Percentiles rank a stretch among this genome's conserved stretches.
Conservation (phyloP, 164 flowering plant species). For the Houttuynia cordata region DNA sequence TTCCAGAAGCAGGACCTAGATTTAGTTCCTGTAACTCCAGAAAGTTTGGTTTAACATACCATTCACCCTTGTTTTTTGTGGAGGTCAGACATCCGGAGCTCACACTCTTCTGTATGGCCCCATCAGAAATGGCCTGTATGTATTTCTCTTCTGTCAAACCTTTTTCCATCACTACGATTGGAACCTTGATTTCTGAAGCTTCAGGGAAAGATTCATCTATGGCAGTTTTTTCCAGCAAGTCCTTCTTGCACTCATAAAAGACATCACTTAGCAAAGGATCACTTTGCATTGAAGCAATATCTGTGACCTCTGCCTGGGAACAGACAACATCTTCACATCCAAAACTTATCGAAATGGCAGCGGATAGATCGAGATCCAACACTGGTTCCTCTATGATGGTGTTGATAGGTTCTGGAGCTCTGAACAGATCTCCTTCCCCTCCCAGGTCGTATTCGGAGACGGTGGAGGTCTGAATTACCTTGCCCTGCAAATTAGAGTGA, state of each 20-base stretch:
- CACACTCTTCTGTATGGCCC: slow-evolving; percentile 43
- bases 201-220: slow-evolving; percentile 11
- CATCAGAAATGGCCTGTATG: slow-evolving; percentile 9
- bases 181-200: slow-evolving; percentile 1
- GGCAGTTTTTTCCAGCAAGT: slow-evolving; percentile 51
- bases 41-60: slow-evolving; percentile 41
- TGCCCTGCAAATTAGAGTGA: slow-evolving; percentile 2
- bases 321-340: slow-evolving; percentile 59
- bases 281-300: slow-evolving; percentile 37
- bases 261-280: slow-evolving; percentile 55
- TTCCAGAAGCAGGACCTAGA: slow-evolving; percentile 55
- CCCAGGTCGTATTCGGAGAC: slow-evolving; percentile 70
- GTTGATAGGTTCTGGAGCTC: slow-evolving; percentile 46
- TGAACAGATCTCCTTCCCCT: slow-evolving; percentile 86
- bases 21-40: slow-evolving; percentile 48
- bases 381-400: slow-evolving; percentile 62
- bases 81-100: slow-evolving; percentile 68
- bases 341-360: too few relatives aligned
- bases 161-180: slow-evolving; percentile 15
- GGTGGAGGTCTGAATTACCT: slow-evolving; percentile 25
- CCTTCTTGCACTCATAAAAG: slow-evolving; percentile 68
- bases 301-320: slow-evolving; percentile 37
- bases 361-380: slow-evolving; percentile 42
- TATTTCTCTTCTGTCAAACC: slow-evolving; percentile 19
- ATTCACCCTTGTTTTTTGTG: slow-evolving; percentile 42